Evolutionary conservation across 495 filamentous ascomycete genomes (phyloP).

Genomic region (Lepraria neglecta): DNA sequence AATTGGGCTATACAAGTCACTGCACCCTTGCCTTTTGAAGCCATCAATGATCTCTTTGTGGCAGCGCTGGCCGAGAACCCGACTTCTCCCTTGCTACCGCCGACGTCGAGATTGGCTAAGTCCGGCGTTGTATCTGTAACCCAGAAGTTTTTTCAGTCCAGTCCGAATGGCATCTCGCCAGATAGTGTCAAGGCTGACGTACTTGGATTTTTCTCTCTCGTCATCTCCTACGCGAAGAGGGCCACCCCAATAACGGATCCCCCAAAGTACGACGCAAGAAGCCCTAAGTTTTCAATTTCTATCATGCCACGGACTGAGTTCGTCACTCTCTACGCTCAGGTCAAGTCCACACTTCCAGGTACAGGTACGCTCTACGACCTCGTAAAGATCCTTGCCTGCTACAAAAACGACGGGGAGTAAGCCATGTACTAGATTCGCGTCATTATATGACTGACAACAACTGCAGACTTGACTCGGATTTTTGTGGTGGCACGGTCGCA

Average conservation of each 20-base stretch:
- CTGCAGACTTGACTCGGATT: slow-evolving; percentile 10
- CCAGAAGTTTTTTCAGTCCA: slow-evolving; percentile 24
- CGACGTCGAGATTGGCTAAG: too few species aligned
- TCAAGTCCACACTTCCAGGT: slow-evolving; percentile 19
- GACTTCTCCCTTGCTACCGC: slow-evolving; percentile 11
- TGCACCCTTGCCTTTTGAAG: slow-evolving; percentile 26
- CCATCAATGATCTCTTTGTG: slow-evolving; percentile 22
- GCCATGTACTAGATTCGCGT: slow-evolving; percentile 16
- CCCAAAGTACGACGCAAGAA: too few species aligned
- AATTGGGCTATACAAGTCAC: slow-evolving; percentile 22
- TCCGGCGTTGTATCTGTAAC: slow-evolving; percentile 17
- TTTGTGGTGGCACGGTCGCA: slow-evolving; percentile 13
- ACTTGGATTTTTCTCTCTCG: slow-evolving; percentile 26
- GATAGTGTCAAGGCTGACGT: slow-evolving; percentile 21
- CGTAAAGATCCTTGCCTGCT: slow-evolving; percentile 26
- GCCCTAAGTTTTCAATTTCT: slow-evolving; percentile 11
- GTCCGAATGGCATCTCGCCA: slow-evolving; percentile 14
- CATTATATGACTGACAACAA: slow-evolving; percentile 5
- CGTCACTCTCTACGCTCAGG: slow-evolving; percentile 20
- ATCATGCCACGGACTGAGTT: slow-evolving; percentile 31
- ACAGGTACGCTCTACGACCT: slow-evolving; percentile 18
- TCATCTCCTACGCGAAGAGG: slow-evolving; percentile 27
- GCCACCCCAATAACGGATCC: background rate
- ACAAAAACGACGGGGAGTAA: slow-evolving; percentile 18
- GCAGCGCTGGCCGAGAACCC: background rate